Evolutionary conservation across 306 rosid genomes (phyloP).

Genomic region (Prunus mongolica): DNA sequence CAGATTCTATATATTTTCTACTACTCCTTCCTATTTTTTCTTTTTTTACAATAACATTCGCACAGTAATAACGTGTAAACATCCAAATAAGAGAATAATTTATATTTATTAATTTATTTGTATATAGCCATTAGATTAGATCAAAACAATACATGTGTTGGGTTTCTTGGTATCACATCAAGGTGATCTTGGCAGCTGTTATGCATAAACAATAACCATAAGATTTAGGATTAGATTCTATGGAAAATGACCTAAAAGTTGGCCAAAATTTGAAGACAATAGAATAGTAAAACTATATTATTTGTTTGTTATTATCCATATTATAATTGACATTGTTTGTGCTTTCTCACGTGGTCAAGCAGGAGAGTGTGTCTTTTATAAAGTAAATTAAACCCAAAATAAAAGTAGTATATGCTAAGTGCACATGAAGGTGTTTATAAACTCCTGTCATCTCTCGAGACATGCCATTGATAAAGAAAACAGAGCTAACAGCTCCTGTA

Average conservation of each 20-base stretch:
- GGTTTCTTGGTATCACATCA: conserved; percentile 30
- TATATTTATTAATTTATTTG: too few relatives aligned
- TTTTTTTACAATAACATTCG: too few relatives aligned
- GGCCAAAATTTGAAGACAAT: background rate
- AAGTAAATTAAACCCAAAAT: conserved; percentile 22
- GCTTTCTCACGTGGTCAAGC: conserved; percentile 7
- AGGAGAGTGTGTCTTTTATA: conserved; percentile 29
- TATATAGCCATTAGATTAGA: conserved; percentile 28
- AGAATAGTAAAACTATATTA: background rate
- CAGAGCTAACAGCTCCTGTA: conserved; percentile 26
- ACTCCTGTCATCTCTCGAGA: conserved; percentile 28
- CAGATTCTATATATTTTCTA: fast-evolving
- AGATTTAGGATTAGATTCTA: conserved; percentile 8
- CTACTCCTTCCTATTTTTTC: too few relatives aligned
- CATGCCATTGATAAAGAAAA: conserved; percentile 23
- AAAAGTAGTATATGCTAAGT: background rate
- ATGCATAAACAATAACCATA: background rate
- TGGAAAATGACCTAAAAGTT: background rate
- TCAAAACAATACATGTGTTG: conserved; percentile 52
- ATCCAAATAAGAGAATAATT: too few relatives aligned
- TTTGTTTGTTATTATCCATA: background rate
- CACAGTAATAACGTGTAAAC: too few relatives aligned
- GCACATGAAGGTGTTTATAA: conserved; percentile 50
- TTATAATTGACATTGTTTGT: conserved; percentile 1
- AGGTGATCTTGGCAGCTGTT: conserved; percentile 16